These are phyloP conservation scores for Phytophthora syringae DNA, from an alignment of 352 stramenopile genomes.

Conservation along the genomic window DNA sequence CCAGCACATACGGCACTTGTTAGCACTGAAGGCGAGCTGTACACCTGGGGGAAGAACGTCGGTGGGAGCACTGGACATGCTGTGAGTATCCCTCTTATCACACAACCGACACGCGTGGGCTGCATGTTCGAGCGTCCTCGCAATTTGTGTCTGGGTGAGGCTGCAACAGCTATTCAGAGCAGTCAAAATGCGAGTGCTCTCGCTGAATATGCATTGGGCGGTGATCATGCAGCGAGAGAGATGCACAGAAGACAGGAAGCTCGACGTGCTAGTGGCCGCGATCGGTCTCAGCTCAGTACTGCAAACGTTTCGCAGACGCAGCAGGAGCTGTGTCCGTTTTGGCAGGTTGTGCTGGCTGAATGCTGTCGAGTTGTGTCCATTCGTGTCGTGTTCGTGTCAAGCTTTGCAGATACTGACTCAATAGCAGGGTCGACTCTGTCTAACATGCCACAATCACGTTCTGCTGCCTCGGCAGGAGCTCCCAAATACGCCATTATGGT, in stretches of 20 bases:
- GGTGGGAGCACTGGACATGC: conserved; percentile 69
- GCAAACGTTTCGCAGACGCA: conserved; percentile 61
- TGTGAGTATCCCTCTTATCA: conserved; percentile 40
- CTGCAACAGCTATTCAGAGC: conserved; percentile 52
- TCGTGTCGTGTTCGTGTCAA: conserved; percentile 36
- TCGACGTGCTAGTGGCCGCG: conserved; percentile 11
- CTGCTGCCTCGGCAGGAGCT: conserved; percentile 8
- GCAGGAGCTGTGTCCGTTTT: conserved; percentile 82
- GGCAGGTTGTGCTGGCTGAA: conserved; percentile 51
- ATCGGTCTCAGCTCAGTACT: conserved; percentile 2
- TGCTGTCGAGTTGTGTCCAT: conserved; percentile 56
- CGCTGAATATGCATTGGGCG: conserved; percentile 51
- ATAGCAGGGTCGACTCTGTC: conserved; percentile 12
- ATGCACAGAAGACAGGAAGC: conserved; percentile 4
- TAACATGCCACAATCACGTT: conserved; percentile 1
- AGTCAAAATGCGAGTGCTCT: conserved; percentile 67
- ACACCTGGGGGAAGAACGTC: conserved; percentile 80
- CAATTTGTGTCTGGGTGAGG: conserved; percentile 54
- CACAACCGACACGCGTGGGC: conserved; percentile 50
- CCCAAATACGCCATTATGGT: conserved; percentile 59
- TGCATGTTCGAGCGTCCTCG: conserved; percentile 67
- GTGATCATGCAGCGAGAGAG: conserved; percentile 25
- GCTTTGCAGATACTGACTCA: not conserved
- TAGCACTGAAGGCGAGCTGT: conserved; percentile 65
- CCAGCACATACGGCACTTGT: conserved; percentile 73